Conservation (phyloP, 176 grass and related monocot genomes). For the Puccinellia tenuiflora region DNA sequence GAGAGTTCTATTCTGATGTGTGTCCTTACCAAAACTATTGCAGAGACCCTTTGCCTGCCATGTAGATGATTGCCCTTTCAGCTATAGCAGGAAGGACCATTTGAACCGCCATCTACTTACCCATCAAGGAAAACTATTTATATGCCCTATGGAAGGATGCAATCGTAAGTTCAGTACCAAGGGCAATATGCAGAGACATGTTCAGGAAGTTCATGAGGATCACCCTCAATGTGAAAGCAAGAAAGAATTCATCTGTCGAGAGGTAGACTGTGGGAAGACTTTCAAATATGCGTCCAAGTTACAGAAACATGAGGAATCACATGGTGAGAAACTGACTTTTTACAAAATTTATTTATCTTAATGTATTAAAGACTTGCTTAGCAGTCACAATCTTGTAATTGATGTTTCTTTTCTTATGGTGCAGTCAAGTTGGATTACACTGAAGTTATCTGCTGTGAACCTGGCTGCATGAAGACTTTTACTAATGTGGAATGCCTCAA, state of each 20-base stretch:
- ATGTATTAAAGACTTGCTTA: background rate
- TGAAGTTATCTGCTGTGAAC: conserved; percentile 60
- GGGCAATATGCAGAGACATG: conserved; percentile 63
- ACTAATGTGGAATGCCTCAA: conserved; percentile 52
- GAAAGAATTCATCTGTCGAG: conserved; percentile 49
- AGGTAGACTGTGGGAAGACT: conserved; percentile 53
- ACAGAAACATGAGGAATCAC: conserved; percentile 62
- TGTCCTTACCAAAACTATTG: conserved; percentile 19
- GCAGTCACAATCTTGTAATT: background rate
- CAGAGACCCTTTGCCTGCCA: conserved; percentile 61
- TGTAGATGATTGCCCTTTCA: conserved; percentile 49
- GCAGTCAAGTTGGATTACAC: conserved; percentile 60
- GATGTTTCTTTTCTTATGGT: background rate
- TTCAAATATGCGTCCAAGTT: conserved; percentile 68
- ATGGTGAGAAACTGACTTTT: conserved; percentile 40
- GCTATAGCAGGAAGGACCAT: conserved; percentile 72
- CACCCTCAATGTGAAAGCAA: conserved; percentile 20
- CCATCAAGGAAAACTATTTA: conserved; percentile 59
- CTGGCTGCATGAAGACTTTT: conserved; percentile 60
- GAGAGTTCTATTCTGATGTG: conserved; percentile 10
- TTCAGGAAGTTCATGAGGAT: conserved; percentile 47
- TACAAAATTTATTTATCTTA: background rate
- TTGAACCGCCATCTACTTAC: conserved; percentile 62
- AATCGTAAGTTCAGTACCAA: conserved; percentile 50
- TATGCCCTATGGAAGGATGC: conserved; percentile 56